Conservation (phyloP, 805 yeast species). For the Candida pini region DNA sequence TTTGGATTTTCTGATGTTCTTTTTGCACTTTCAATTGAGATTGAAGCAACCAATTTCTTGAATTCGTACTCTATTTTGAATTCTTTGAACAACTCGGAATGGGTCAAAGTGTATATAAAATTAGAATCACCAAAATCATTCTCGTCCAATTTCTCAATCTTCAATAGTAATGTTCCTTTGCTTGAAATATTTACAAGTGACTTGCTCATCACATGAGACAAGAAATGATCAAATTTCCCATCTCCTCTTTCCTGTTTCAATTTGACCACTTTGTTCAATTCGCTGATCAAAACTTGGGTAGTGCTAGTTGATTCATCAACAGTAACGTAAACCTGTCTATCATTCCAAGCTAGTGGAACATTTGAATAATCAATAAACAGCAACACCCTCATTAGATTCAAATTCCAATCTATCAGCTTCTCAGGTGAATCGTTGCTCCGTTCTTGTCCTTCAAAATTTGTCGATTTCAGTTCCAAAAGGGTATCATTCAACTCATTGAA, state of each 20-base stretch:
- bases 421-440: conserved; percentile 20
- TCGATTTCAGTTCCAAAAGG: conserved; percentile 7
- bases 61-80: conserved; percentile 30
- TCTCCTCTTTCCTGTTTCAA: conserved; percentile 8
- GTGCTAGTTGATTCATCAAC: conserved; percentile 12
- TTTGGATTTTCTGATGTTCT: conserved; percentile 31
- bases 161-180: neutral
- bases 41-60: conserved; percentile 42
- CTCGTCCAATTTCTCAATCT: neutral
- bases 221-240: conserved; percentile 11
- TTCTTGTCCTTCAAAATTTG: conserved; percentile 11
- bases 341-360: conserved; percentile 8
- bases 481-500: conserved; percentile 21
- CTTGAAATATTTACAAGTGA: neutral
- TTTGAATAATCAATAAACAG: conserved; percentile 30
- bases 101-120: neutral
- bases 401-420: conserved; percentile 45
- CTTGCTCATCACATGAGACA: conserved; percentile 8
- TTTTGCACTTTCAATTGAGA: conserved; percentile 43
- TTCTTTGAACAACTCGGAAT: neutral
- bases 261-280: conserved; percentile 16
- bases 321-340: conserved; percentile 10
- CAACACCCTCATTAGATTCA: conserved; percentile 44
- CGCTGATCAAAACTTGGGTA: conserved; percentile 15
- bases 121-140: neutral